Conservation (phyloP, 768 basidiomycete genomes). For the Mycena chlorophos region DNA sequence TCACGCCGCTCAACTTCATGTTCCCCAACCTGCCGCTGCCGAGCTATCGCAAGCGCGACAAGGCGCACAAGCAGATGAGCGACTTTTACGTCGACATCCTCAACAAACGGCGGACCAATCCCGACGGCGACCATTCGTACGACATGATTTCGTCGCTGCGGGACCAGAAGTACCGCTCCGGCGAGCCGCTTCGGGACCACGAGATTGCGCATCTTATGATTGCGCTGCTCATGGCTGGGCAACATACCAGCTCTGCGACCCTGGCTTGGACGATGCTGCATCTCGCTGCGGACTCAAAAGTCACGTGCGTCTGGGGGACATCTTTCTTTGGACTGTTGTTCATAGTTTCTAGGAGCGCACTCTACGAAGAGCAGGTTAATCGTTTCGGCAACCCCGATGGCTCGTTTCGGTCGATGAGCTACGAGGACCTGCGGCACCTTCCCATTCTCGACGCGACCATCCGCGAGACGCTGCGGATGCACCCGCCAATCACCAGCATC, state of each 20-base stretch:
- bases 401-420: slow-evolving; percentile 73
- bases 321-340: background rate
- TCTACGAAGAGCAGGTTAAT: slow-evolving; percentile 89
- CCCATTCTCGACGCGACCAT: slow-evolving; percentile 87
- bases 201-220: slow-evolving; percentile 99
- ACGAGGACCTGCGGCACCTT: slow-evolving; percentile 82
- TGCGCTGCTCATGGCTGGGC: slow-evolving; percentile 97
- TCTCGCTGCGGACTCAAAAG: slow-evolving; percentile 69
- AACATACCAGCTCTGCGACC: slow-evolving; percentile 94
- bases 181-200: slow-evolving; percentile 74
- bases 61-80: too few relatives aligned
- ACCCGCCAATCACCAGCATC: slow-evolving; percentile 95
- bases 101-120: background rate
- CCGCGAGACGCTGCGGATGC: slow-evolving; percentile 89
- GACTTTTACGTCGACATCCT: background rate
- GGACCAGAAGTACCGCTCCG: slow-evolving; percentile 31
- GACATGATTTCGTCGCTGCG: too few relatives aligned
- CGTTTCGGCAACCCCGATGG: slow-evolving; percentile 81
- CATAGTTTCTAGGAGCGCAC: slow-evolving; percentile 54
- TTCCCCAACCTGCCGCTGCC: slow-evolving; percentile 91
- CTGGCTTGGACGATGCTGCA: slow-evolving; percentile 87
- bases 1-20: slow-evolving; percentile 93
- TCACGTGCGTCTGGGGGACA: slow-evolving; percentile 56
- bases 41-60: slow-evolving; percentile 84
- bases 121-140: too few relatives aligned